Percentiles rank a stretch among this genome's conserved stretches.
phyloP scores from a whole-genome alignment of 2,329 filamentous ascomycete species.

The Drechslerella dactyloides region DNA sequence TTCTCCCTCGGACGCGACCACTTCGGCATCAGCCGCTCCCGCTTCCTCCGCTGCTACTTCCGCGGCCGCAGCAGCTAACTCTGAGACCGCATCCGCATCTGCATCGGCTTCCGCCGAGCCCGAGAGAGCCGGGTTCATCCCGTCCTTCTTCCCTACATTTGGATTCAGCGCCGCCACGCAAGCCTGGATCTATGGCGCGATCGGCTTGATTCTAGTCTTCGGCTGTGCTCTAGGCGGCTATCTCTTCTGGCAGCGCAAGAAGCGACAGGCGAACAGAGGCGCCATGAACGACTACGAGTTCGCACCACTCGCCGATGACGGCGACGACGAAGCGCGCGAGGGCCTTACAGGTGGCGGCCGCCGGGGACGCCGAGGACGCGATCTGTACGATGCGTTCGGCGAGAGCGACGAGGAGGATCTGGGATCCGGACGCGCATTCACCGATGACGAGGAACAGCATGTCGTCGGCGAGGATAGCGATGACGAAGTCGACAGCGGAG shows the following conservation, averaged over 20 bases:
- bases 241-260: conserved; percentile 78
- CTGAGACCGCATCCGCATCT: conserved; percentile 16
- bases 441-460: conserved; percentile 58
- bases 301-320: conserved; percentile 70
- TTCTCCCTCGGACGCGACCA: conserved; percentile 53
- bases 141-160: conserved; percentile 87
- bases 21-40: conserved; percentile 49
- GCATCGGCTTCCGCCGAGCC: conserved; percentile 27
- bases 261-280: conserved; percentile 71
- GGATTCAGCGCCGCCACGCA: conserved; percentile 85
- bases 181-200: conserved; percentile 88
- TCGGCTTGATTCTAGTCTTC: conserved; percentile 84
- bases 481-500: conserved; percentile 52
- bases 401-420: conserved; percentile 80
- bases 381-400: conserved; percentile 97
- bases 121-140: conserved; percentile 68
- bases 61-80: conserved; percentile 52
- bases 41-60: conserved; percentile 56
- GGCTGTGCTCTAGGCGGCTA: conserved; percentile 80
- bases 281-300: conserved; percentile 83
- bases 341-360: conserved; percentile 59
- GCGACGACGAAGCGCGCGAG: conserved; percentile 75
- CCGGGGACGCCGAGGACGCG: conserved; percentile 71
- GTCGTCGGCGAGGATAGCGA: conserved; percentile 52
- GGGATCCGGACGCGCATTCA: conserved; percentile 57